Base-by-base conservation (phyloP, 1,139 yeast genomes). In the Zygoascus meyerae region DNA sequence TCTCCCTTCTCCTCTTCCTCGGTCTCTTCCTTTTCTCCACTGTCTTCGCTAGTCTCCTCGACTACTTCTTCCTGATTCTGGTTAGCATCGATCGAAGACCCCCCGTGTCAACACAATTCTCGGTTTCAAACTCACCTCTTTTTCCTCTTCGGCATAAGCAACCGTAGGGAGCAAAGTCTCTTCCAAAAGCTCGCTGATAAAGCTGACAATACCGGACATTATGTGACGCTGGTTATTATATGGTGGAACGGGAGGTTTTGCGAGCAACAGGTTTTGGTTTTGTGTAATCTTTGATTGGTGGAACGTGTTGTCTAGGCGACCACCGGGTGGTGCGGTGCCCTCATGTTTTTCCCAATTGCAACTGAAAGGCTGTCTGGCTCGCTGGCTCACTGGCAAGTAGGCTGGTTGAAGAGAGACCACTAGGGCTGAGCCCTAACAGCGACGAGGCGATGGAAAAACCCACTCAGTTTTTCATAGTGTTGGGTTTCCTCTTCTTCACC, bases 91-190 rank as follows among this genome's bases (percentile, higher is more conserved):
- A 31, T 39, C 54, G 26, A 61, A 38, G 51, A 65, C 6, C 15
- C 15, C 6, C 40, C 40, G 8, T 18, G 2, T 8, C 31, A 26
- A n/a, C 11, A n/a, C 14, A 8, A n/a, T 28, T 28, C 40, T 12
- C 15, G 18, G 31, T 26, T 12, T 30, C 35, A 39, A 37, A 15
- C 40, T 39, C 36, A 34, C 60, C 26, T 49, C 57, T 18, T 42
- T 59, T 26, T 59, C 64, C 66, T 80, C 90, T 66, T 86, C 96
- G 63, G 96, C 96, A 71, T 77, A 80, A 50, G 95, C 95, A 47
- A 75, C 75, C 58, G 86, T 77, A 66, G 96, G 95, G 60, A 81
- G 71, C 56, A 86, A 76, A 56, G 86, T 76, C 68, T 87, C 95
- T 71, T 85, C 83, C 65, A 89, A 73, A 69, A 86, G 95, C 50